Evolutionary conservation across 2,329 filamentous ascomycete species (phyloP).

Genomic region (Colletotrichum gloeosporioides): DNA sequence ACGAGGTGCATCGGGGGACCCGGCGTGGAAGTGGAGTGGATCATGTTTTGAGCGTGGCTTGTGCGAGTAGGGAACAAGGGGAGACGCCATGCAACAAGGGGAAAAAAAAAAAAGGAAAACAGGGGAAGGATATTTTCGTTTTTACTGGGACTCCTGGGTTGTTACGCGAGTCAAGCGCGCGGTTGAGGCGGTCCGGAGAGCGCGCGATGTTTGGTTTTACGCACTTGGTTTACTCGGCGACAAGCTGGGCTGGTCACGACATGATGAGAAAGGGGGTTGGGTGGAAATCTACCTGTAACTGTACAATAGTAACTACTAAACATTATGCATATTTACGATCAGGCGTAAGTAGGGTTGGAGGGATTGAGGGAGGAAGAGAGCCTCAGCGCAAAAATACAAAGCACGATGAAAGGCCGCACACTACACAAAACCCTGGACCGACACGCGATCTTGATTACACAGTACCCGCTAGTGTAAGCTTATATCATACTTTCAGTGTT

Average conservation of each 20-base stretch:
- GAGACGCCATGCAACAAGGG: not conserved
- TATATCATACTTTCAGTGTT: not conserved
- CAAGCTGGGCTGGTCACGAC: slow-evolving; percentile 16
- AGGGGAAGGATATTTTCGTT: not conserved
- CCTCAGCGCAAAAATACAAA: not conserved
- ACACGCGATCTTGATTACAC: not conserved
- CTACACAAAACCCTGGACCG: not conserved
- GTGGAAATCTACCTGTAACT: slow-evolving; percentile 11
- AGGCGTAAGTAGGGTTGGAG: not conserved
- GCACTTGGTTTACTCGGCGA: not conserved
- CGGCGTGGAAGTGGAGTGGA: slow-evolving; percentile 67
- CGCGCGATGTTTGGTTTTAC: not conserved
- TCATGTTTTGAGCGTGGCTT: slow-evolving; percentile 60
- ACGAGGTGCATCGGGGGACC: slow-evolving; percentile 61
- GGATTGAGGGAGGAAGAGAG: not conserved
- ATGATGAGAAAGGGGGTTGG: slow-evolving; percentile 5
- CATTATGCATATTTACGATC: slow-evolving; percentile 8
- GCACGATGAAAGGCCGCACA: not conserved
- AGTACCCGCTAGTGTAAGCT: not conserved
- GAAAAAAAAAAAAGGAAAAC: not conserved
- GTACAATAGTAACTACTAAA: slow-evolving; percentile 16
- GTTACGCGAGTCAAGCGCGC: slow-evolving; percentile 15
- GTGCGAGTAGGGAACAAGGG: not conserved
- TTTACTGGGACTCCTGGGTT: not conserved
- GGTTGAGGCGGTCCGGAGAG: not conserved